Base-by-base conservation (phyloP, 2,329 filamentous ascomycete genomes). In the Sarocladium strictum region DNA sequence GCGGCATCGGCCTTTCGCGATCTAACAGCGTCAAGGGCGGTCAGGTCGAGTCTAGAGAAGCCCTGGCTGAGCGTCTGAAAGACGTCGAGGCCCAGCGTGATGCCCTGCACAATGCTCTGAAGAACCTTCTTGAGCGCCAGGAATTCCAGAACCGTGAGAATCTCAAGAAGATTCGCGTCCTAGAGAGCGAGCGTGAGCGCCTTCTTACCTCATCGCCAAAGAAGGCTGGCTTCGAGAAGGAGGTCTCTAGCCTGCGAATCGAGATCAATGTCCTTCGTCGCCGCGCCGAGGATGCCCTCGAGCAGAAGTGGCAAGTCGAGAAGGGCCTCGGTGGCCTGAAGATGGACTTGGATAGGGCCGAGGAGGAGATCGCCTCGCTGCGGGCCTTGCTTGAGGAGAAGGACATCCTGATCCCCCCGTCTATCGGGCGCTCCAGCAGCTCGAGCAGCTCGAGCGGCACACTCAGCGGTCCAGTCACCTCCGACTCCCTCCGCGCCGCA, bases 291-390 rank as follows among this genome's bases (percentile, higher is more conserved):
- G 93, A 97, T 59, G 93, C 93, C 15, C 80, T 97, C 14, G 90
- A 96, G 65, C 89, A 96, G 64, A 97, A 97, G 71, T 97, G 90
- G 86, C 88, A 95, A 66, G 93, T 92, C 58, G 93, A 97, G 71
- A 95, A 95, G 72, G 90, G 90, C 17, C 76, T 97, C 2, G 81
- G 84, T 53, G 90, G 92, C 54, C 74, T 97, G 55, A 96, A 96
- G 74, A 97, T 96, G 88, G 93, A 97, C 65, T 82, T 99, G 40
- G 94, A 97, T 69, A 89, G 92, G 58, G 92, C 94, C 24, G 90
- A 97, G 69, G 89, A 94, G 67, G 94, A 99, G 72, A 96, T 96
- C 27, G 77, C 83, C 38, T 89, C 89, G n/a, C 79, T 99, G 38
- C 85, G 90, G 41, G 81, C 76, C 29, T 76, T 97, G 24, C 79